A percentile compares a stretch with the other conserved stretches of the same genome.
Evolutionary conservation across 306 rosid genomes (phyloP).

Genomic region (Purshia tridentata): DNA sequence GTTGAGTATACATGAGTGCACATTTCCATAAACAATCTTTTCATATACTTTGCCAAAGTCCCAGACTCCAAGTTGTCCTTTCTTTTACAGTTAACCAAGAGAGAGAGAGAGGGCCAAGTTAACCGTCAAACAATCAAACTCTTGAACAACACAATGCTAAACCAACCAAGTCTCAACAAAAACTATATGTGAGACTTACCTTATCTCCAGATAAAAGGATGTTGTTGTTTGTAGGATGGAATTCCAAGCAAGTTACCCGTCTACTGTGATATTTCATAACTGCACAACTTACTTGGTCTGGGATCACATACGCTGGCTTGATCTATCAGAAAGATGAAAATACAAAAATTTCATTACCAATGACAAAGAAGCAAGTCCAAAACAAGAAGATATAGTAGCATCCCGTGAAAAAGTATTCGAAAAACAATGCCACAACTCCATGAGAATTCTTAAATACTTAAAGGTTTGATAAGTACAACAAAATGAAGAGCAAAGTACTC

Average conservation of each 20-base stretch:
- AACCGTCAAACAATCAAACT: conserved; percentile 13
- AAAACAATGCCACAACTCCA: conserved; percentile 1
- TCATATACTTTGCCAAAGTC: conserved; percentile 78
- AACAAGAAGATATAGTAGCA: neutral
- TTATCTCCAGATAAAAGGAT: conserved; percentile 91
- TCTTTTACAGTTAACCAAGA: conserved; percentile 48
- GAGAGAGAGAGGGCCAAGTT: conserved; percentile 17
- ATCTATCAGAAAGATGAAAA: conserved; percentile 44
- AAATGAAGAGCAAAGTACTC: conserved; percentile 11
- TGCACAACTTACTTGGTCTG: conserved; percentile 79
- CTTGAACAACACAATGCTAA: conserved; percentile 8
- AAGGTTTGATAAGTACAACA: neutral
- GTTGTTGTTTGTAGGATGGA: conserved; percentile 87
- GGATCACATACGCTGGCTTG: conserved; percentile 76
- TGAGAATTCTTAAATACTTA: neutral
- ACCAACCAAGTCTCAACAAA: neutral
- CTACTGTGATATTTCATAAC: conserved; percentile 92
- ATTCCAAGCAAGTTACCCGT: conserved; percentile 83
- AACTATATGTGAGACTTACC: conserved; percentile 41
- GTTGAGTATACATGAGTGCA: conserved; percentile 79
- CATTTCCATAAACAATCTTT: conserved; percentile 72
- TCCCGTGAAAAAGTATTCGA: neutral
- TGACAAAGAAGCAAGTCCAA: neutral
- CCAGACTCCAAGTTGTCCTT: conserved; percentile 99
- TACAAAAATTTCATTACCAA: neutral